Evolutionary conservation across 345 rosid genomes (phyloP), one percentile per base, ranked within the genome.

Genomic region (Hibiscus tridactylites): DNA sequence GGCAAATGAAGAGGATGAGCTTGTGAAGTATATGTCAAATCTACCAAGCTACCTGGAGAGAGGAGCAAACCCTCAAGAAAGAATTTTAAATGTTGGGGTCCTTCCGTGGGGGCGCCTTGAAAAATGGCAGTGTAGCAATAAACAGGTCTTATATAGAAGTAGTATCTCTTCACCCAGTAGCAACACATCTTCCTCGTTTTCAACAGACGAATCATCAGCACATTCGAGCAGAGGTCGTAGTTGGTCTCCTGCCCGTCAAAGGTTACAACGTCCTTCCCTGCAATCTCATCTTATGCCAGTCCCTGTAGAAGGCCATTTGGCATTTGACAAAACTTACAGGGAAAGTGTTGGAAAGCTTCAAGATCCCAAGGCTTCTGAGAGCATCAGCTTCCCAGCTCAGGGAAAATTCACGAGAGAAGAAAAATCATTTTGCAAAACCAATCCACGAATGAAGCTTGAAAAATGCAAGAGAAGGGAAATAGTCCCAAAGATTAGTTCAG

Each of bases 91-190:
- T 47, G 84, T 94, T 71, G 98, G 98, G 79, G 98, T 94, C 70
- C 95, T 94, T 75, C 91, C 88, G 61, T 91, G 97, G 98, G 81
- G 86, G 6, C 91, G 88, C 54, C 86, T 94, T 29, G 93, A 94
- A 75, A 90, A 84, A 77, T 94, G 98, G 98, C 89, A 89, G 71
- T 77, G 72, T 76, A 78, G 73, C 79, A 86, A 86, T 70, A 85
- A 80, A 69, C 87, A 77, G 76, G 29, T 79, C 63, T 69, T 78
- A 6, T 69, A 70, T 9, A 81, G 81, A 75, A 76, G 21, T 82
- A 77, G 80, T 33, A 63, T 87, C 79, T 74, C 80, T 75, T 85
- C 88, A 53, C 54, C 88, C 21, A 83, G 83, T 59, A 65, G 83
- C 64, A 77, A 79, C 77, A 62, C 86, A 24, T 85, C 77, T 10